phyloP scores from a whole-genome alignment of 768 basidiomycete genomes.

The Calocybe gangraenosa region DNA sequence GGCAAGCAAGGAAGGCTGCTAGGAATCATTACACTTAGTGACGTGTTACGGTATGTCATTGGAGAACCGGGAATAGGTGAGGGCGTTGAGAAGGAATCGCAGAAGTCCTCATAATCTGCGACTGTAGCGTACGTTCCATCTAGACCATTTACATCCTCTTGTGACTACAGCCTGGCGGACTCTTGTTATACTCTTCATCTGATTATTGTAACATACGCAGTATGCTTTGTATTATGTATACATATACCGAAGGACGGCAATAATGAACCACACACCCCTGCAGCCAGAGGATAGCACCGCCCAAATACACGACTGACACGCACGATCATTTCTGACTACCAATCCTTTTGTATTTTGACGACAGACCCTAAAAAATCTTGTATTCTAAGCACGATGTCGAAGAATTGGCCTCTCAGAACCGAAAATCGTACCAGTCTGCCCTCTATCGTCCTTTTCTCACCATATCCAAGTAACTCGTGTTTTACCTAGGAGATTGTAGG shows the following conservation, averaged over 20 bases:
- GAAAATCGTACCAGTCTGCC: slow-evolving; percentile 17
- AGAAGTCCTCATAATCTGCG: not conserved
- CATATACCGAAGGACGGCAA: not conserved
- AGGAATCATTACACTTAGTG: slow-evolving; percentile 85
- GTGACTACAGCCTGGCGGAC: slow-evolving; percentile 1
- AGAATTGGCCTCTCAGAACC: slow-evolving; percentile 21
- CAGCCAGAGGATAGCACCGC: not conserved
- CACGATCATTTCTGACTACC: slow-evolving; percentile 22
- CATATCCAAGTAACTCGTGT: too few relatives aligned
- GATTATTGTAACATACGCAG: too few relatives aligned
- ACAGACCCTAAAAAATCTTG: slow-evolving; percentile 27
- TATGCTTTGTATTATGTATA: slow-evolving; percentile 10
- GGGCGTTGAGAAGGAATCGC: slow-evolving; percentile 27
- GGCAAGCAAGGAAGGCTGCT: slow-evolving; percentile 81
- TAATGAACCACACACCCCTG: not conserved
- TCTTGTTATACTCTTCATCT: too few relatives aligned
- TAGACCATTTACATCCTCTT: slow-evolving; percentile 13
- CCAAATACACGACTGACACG: not conserved
- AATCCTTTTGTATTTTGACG: slow-evolving; percentile 26
- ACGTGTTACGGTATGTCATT: slow-evolving; percentile 82
- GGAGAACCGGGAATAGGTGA: slow-evolving; percentile 55
- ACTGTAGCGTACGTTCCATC: slow-evolving; percentile 1
- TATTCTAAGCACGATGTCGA: slow-evolving; percentile 25
- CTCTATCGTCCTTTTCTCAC: not conserved
- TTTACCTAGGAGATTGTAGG: too few relatives aligned